phyloP scores from a whole-genome alignment of 768 basidiomycete species.

The Coprinopsis strossmayeri region DNA sequence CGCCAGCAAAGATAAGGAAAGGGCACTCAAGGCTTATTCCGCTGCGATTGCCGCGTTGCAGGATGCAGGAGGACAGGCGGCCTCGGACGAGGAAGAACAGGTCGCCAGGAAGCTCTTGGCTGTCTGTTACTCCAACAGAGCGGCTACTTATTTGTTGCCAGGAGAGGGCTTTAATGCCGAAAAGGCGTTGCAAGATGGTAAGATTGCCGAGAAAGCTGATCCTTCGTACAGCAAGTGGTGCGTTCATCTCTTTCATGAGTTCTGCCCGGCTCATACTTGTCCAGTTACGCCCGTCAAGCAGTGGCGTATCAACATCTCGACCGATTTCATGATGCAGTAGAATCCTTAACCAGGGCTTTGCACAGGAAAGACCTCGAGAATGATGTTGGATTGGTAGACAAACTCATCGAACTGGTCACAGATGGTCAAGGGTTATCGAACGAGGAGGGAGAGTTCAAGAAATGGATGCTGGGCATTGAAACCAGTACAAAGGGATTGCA shows the following conservation, averaged over 20 bases:
- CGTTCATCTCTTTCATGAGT: slow-evolving; percentile 2
- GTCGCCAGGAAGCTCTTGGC: slow-evolving; percentile 20
- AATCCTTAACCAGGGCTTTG: slow-evolving; percentile 21
- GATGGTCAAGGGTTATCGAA: slow-evolving; percentile 19
- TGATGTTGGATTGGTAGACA: slow-evolving; percentile 18
- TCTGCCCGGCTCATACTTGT: background rate
- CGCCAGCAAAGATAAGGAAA: slow-evolving; percentile 18
- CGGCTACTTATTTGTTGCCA: slow-evolving; percentile 24
- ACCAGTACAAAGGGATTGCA: slow-evolving; percentile 14
- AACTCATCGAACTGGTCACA: slow-evolving; percentile 19
- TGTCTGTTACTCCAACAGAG: slow-evolving; percentile 26
- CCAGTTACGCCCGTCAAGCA: slow-evolving; percentile 27
- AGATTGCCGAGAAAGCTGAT: slow-evolving; percentile 20
- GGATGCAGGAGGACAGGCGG: slow-evolving; percentile 21
- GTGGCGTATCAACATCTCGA: slow-evolving; percentile 20
- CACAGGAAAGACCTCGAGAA: slow-evolving; percentile 19
- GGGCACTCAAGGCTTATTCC: slow-evolving; percentile 23
- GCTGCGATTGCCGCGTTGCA: slow-evolving; percentile 21
- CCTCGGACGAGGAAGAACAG: slow-evolving; percentile 18
- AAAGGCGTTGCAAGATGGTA: slow-evolving; percentile 27
- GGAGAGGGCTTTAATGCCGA: slow-evolving; percentile 18
- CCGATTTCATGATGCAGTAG: slow-evolving; percentile 18
- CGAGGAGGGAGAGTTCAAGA: slow-evolving; percentile 18
- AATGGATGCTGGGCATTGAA: slow-evolving; percentile 16
- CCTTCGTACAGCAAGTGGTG: slow-evolving; percentile 26